Percentiles rank a stretch among this genome's conserved stretches.
Evolutionary conservation across 805 yeast species (phyloP).

Genomic region (Kuraishia piskuri): DNA sequence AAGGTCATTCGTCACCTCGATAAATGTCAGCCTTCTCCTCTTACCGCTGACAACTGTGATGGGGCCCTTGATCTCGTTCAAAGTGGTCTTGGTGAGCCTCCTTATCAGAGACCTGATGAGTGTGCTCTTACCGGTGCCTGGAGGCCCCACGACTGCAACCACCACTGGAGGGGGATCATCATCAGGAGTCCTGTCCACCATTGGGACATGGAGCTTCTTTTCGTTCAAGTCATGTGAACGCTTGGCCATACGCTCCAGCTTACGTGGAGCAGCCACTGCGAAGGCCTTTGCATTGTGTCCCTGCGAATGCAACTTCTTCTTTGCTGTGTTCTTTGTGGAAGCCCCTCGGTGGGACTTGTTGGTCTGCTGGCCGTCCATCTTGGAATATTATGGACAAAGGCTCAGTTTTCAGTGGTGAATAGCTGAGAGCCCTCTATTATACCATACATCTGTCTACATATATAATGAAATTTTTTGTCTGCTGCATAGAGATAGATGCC

Average conservation of each 20-base stretch:
- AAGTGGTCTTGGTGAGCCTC: slow-evolving; percentile 78
- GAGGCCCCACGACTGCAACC: slow-evolving; percentile 97
- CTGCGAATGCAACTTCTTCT: slow-evolving; percentile 80
- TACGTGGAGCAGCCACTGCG: slow-evolving; percentile 79
- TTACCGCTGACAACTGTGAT: slow-evolving; percentile 95
- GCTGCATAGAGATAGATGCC: background rate
- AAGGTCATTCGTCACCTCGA: slow-evolving; percentile 88
- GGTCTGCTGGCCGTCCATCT: slow-evolving; percentile 36
- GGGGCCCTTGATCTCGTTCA: slow-evolving; percentile 89
- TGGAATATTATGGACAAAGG: background rate
- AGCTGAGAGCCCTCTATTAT: background rate
- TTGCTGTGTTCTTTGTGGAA: slow-evolving; percentile 24
- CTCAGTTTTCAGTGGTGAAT: background rate
- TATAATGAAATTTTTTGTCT: background rate
- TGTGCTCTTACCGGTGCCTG: slow-evolving; percentile 97
- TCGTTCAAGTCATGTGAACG: slow-evolving; percentile 80
- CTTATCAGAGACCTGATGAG: slow-evolving; percentile 82
- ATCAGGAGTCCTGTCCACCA: slow-evolving; percentile 95
- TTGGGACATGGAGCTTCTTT: slow-evolving; percentile 86
- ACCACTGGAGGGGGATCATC: slow-evolving; percentile 96
- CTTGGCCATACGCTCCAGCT: slow-evolving; percentile 74
- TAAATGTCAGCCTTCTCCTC: slow-evolving; percentile 82
- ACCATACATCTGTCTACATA: background rate
- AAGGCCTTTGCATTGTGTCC: slow-evolving; percentile 83
- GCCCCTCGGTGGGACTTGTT: slow-evolving; percentile 80